phyloP scores from a whole-genome alignment of 495 filamentous ascomycete genomes.

The Trichoderma orchidacearum region DNA sequence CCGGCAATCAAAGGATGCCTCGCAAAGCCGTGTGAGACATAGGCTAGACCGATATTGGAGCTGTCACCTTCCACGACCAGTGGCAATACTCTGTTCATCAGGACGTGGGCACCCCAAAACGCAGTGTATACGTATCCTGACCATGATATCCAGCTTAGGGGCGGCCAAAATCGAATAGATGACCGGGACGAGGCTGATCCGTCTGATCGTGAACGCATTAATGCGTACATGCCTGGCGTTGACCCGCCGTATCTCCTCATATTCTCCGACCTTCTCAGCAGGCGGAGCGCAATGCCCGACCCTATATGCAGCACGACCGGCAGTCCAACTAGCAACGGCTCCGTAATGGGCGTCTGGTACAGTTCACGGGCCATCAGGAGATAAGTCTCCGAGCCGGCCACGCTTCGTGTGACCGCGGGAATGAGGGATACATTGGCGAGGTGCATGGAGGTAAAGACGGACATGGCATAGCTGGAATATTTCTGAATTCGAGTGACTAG shows the following conservation, averaged over 20 bases:
- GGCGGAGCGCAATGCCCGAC: constrained; percentile 61
- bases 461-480: constrained; percentile 81
- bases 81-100: constrained; percentile 60
- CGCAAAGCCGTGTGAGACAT: constrained; percentile 75
- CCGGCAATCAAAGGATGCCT: constrained; percentile 50
- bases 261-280: constrained; percentile 54
- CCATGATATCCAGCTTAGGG: constrained; percentile 45
- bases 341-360: constrained; percentile 67
- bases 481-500: constrained; percentile 67
- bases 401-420: constrained; percentile 44
- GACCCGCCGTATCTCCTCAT: constrained; percentile 52
- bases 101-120: constrained; percentile 51
- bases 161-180: constrained; percentile 46
- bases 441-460: constrained; percentile 63
- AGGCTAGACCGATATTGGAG: constrained; percentile 66
- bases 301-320: constrained; percentile 44
- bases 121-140: constrained; percentile 55
- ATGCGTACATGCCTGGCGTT: constrained; percentile 23
- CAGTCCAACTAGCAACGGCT: constrained; percentile 47
- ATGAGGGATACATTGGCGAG: constrained; percentile 67
- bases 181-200: constrained; percentile 10
- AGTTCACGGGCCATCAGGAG: constrained; percentile 55
- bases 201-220: constrained; percentile 11
- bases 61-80: constrained; percentile 66
- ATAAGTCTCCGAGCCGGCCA: constrained; percentile 43